Base-by-base conservation (phyloP, 148 eudicot species). In the Dysphania ambrosioides region DNA sequence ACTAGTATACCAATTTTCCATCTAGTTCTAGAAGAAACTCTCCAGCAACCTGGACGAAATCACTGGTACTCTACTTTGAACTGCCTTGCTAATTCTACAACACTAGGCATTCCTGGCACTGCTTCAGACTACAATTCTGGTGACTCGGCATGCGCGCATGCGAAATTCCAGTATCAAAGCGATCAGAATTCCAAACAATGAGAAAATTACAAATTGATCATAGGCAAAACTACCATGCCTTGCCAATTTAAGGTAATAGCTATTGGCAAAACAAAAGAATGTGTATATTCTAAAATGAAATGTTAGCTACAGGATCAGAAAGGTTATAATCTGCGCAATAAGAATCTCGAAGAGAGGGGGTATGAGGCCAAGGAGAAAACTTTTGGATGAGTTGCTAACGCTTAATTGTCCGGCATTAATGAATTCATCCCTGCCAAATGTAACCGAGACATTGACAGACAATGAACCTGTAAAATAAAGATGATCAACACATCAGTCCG, bases 361-460 rank as follows among this genome's bases (percentile, higher is more conserved):
- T 74, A 82, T 61, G 36, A 76, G 61, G 42, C 71, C 65, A 51
- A 77, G 79, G 8, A 63, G 53, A 4, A 61, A 40, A 32, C 32
- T 69, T 72, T 74, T 84, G 31, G 87, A 78, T 55, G 93, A 80
- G 79, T 81, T 86, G 83, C 85, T 88, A 78, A 73, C 81, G 21
- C 81, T 83, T 79, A 89, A 73, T 79, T 89, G 93, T 35, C 89
- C 91, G 1, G 91, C 88, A 58, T 88, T 85, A 68, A 89, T 51
- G 71, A 68, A 88, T 64, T 91, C 91, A 29, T 85, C 92, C 66
- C 85, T 87, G 44, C 91, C 86, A 24, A 82, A 83, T 34, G 95
- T 83, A 69, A 87, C 82, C 2, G 97, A 90, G 72, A 92, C 97
- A 64, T 90, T 92, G 16, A 92, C 97, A 5, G 91, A 82, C 38